A percentile compares a stretch with the other conserved stretches of the same genome.
Conservation (phyloP, 2,329 filamentous ascomycete genomes). For the Fusarium solani-melongenae region DNA sequence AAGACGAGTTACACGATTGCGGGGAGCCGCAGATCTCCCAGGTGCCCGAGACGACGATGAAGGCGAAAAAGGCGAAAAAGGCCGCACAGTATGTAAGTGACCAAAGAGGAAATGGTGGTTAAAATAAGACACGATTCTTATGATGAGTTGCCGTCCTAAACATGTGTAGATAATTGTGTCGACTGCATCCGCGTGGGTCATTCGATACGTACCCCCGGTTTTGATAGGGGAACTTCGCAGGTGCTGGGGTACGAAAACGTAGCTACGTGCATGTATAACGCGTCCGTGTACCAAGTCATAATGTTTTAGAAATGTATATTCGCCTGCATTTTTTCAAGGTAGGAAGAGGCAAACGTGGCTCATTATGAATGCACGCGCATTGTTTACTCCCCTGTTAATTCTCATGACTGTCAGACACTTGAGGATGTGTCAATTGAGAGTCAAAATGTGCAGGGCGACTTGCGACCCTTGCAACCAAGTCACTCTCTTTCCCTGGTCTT, state of each 20-base stretch:
- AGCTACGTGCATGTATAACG: constrained; percentile 6
- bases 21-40: constrained; percentile 42
- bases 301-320: neutral
- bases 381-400: constrained; percentile 10
- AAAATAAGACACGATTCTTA: neutral
- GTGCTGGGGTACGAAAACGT: neutral
- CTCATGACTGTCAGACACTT: constrained; percentile 22
- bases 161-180: neutral
- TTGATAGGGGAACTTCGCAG: neutral
- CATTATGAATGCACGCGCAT: neutral
- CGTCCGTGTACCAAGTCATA: neutral
- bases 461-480: constrained; percentile 24
- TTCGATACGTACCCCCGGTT: neutral
- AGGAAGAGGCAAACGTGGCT: neutral
- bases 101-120: neutral
- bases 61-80: neutral
- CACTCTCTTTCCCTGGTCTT: constrained; percentile 5
- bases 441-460: neutral
- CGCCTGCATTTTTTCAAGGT: neutral
- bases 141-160: neutral
- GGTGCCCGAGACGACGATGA: constrained; percentile 17
- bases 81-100: neutral
- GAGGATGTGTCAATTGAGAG: neutral
- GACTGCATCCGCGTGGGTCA: neutral
- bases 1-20: constrained; percentile 33